Conservation (phyloP, 441 rosid genomes). For the Adansonia madagascariensis region DNA sequence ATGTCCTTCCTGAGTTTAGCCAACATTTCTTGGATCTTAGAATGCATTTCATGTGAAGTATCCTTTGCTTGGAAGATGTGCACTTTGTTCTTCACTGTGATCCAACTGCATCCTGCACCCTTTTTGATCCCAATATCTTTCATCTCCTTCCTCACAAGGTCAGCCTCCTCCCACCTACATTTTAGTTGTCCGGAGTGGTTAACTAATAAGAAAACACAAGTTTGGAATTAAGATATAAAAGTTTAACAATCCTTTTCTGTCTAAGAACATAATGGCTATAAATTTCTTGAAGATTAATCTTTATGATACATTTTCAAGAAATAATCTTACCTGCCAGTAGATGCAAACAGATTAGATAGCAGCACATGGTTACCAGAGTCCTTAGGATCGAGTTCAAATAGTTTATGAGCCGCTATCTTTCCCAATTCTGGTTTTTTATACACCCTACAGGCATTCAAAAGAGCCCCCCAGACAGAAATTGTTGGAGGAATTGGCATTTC, state of each 20-base stretch:
- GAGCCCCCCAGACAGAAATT: constrained; percentile 85
- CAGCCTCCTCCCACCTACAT: constrained; percentile 87
- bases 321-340: constrained; percentile 64
- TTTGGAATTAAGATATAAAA: background rate
- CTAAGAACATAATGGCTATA: background rate
- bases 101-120: constrained; percentile 87
- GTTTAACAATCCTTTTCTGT: background rate
- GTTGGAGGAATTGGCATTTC: constrained; percentile 72
- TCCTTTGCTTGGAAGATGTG: constrained; percentile 91
- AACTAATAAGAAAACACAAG: constrained; percentile 18
- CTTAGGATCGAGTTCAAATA: constrained; percentile 77
- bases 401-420: constrained; percentile 63
- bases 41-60: constrained; percentile 61
- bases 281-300: constrained; percentile 17
- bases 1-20: constrained; percentile 53
- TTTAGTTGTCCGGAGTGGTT: constrained; percentile 1
- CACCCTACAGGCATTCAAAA: constrained; percentile 83
- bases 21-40: constrained; percentile 66
- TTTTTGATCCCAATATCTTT: constrained; percentile 72
- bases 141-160: constrained; percentile 72
- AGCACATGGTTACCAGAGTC: constrained; percentile 85
- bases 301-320: constrained; percentile 14
- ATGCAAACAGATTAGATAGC: constrained; percentile 80
- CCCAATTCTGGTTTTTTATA: constrained; percentile 67
- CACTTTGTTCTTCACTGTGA: constrained; percentile 63